Base-by-base conservation (phyloP, 2,329 filamentous ascomycete species). In the Harringtonia lauricola region DNA sequence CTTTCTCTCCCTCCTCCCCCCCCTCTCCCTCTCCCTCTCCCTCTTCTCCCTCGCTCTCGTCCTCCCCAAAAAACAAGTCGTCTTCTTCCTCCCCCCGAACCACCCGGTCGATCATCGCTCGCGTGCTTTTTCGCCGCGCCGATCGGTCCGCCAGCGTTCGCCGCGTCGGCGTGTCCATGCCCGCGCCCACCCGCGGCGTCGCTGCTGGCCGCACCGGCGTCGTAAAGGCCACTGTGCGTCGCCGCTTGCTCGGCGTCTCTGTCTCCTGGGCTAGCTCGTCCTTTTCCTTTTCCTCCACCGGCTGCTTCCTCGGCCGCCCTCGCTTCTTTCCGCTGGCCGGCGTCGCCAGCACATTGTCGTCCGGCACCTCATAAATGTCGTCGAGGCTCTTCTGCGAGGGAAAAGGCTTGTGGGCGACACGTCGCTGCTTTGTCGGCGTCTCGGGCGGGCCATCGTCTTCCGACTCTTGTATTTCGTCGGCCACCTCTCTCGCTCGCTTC, bases 71-170 rank as follows among this genome's bases (percentile, higher is more conserved):
- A 2, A 64, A 62, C 1, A 67, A 64, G 6, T 84, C 85, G 24
- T 87, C 83, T 38, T 88, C 82, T 22, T 72, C 70, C 9, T 68
- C 73, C 17, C 74, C 79, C 18, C 73, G 71, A 12, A 83, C 69
- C 8, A 80, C 79, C 36, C 80, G 79, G 56, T 89, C 79, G 31
- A 94, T 81, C 41, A 95, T 65, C 4, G 79, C 76, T 41, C 80
- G 73, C 19, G 83, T 84, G 59, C 86, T 94, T 68, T 95, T 95
- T 56, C 81, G 81, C 54, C 84, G 79, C 2, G 89, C 90, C 6
- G 89, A 95, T 39, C 84, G 79, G 62, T 95, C 87, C 18, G 83
- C 83, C 50, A 86, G 83, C 49, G 73, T 76, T 35, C 74, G 70
- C 51, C 79, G 73, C 19, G 47, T 74, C 0, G 85, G 82, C 1